Percentiles rank a stretch among this genome's conserved stretches.
These are phyloP conservation scores for Puccinia brachypodii DNA, from an alignment of 1,284 basidiomycete genomes.

Conservation along the genomic window DNA sequence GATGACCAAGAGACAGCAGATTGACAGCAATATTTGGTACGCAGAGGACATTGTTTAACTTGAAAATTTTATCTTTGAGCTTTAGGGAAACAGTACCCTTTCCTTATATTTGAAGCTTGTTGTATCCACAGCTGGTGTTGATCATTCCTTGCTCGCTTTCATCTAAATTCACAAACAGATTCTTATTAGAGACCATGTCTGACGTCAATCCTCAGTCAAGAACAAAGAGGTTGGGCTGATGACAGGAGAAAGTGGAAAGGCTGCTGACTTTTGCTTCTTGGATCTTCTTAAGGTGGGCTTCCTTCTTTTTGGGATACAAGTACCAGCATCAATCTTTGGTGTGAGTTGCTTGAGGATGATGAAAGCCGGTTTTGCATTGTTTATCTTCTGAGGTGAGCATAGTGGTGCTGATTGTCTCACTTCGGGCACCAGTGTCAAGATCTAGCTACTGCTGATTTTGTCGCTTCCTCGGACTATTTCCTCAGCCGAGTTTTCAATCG, in stretches of 20 bases:
- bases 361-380: neutral
- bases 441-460: too few species aligned
- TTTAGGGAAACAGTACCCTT: neutral
- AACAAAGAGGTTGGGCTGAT: neutral
- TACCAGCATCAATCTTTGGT: neutral
- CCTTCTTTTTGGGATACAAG: neutral
- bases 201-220: neutral
- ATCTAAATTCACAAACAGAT: neutral
- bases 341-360: neutral
- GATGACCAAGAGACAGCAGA: neutral
- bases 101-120: neutral
- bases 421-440: too few species aligned
- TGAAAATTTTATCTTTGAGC: neutral
- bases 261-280: neutral
- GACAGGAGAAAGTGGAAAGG: neutral
- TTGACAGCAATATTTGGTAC: constrained; percentile 7
- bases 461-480: too few species aligned
- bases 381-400: neutral
- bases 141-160: neutral
- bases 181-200: neutral
- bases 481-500: too few species aligned
- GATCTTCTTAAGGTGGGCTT: neutral
- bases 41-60: neutral
- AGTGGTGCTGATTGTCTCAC: neutral
- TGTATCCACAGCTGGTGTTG: neutral